Evolutionary conservation across 805 yeast species (phyloP).

Genomic region (Candida incommunis): DNA sequence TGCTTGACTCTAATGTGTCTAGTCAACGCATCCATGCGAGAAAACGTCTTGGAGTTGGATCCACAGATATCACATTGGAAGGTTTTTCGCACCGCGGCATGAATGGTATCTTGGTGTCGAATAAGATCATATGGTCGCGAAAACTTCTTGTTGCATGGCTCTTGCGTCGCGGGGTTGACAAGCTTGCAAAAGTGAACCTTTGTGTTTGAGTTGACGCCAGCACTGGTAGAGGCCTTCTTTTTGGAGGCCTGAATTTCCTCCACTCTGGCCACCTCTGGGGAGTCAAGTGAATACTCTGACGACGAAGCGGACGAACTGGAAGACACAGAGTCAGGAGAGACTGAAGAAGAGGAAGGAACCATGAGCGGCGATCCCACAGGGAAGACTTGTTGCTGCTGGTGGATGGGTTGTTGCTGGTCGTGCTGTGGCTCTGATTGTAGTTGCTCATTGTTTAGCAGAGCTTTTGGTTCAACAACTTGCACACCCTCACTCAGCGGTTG

Average conservation of each 20-base stretch:
- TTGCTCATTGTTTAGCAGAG: background rate
- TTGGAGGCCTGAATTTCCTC: constrained; percentile 7
- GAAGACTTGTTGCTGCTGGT: too few relatives aligned
- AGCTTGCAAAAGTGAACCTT: background rate
- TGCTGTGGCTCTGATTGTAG: background rate
- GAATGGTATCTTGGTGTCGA: constrained; percentile 93
- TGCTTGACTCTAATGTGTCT: constrained; percentile 90
- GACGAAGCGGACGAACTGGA: background rate
- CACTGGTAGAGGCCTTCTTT: constrained; percentile 10
- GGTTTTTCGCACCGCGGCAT: constrained; percentile 72
- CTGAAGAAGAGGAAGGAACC: background rate
- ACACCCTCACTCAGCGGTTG: background rate
- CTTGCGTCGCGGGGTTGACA: constrained; percentile 44
- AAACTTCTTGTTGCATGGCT: constrained; percentile 61
- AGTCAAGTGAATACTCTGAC: background rate
- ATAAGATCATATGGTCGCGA: constrained; percentile 91
- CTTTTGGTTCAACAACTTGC: background rate
- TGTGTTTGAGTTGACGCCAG: too few relatives aligned
- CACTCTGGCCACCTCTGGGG: background rate
- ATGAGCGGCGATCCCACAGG: background rate
- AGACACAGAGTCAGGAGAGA: background rate
- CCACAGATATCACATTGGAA: constrained; percentile 83
- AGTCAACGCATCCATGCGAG: constrained; percentile 87
- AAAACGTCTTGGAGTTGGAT: constrained; percentile 66
- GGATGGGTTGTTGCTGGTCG: too few relatives aligned